Conservation (phyloP, 805 yeast genomes). For the Diddensiella caesifluorescens region DNA sequence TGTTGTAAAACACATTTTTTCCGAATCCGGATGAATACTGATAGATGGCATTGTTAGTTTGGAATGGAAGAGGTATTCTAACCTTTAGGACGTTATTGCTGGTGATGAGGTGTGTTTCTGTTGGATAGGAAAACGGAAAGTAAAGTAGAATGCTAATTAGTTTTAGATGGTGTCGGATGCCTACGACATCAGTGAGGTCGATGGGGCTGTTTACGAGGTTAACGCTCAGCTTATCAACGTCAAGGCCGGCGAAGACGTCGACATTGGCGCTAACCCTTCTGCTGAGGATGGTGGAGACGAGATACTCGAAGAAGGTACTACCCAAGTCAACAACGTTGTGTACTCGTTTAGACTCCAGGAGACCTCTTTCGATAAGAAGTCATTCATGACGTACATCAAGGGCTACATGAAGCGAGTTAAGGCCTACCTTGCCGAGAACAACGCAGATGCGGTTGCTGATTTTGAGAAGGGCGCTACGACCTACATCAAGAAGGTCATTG, state of each 20-base stretch:
- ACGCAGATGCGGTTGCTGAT: conserved; percentile 79
- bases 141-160: neutral
- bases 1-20: too few relatives aligned
- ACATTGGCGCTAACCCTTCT: conserved; percentile 99
- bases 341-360: conserved; percentile 97
- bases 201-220: conserved; percentile 91
- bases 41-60: too few relatives aligned
- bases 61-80: too few relatives aligned
- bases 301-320: conserved; percentile 77
- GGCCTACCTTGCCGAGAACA: conserved; percentile 79
- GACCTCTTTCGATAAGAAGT: conserved; percentile 96
- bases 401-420: conserved; percentile 97
- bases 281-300: conserved; percentile 94
- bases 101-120: conserved; percentile 63
- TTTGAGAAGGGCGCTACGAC: conserved; percentile 97
- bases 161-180: conserved; percentile 73
- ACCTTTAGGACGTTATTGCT: conserved; percentile 79
- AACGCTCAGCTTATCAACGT: conserved; percentile 90
- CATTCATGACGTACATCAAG: conserved; percentile 93
- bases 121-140: neutral
- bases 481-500: conserved; percentile 93
- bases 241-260: conserved; percentile 80
- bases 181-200: conserved; percentile 82
- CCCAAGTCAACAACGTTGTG: conserved; percentile 95
- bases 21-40: too few relatives aligned